A percentile compares a stretch with the other conserved stretches of the same genome.
Conservation (phyloP, 1,284 basidiomycete genomes). For the Tylopilus microsporus region DNA sequence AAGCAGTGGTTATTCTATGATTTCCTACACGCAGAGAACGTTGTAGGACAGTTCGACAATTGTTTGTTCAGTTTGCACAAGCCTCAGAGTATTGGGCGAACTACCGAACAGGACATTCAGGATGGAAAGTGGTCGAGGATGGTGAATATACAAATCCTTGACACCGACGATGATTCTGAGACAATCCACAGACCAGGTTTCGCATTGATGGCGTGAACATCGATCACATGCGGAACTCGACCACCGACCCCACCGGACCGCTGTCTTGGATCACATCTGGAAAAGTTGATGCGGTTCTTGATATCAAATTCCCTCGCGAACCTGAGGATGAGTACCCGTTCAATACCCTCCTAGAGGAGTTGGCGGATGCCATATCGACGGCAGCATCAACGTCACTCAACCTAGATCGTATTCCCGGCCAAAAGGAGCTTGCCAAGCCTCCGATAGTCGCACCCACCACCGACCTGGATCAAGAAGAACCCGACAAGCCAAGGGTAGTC, state of each 20-base stretch:
- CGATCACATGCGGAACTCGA: slow-evolving; percentile 89
- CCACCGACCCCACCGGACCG: slow-evolving; percentile 73
- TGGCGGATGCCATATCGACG: too few species aligned
- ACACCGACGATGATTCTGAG: slow-evolving; percentile 5
- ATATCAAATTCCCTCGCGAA: slow-evolving; percentile 94
- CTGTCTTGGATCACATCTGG: slow-evolving; percentile 97
- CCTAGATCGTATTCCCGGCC: too few species aligned
- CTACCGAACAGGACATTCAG: slow-evolving; percentile 76
- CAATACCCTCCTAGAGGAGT: slow-evolving; percentile 35
- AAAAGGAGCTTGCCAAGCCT: too few species aligned
- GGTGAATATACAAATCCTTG: slow-evolving; percentile 47
- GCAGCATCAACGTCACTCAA: too few species aligned
- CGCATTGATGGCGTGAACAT: slow-evolving; percentile 96
- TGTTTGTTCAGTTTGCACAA: slow-evolving; percentile 96
- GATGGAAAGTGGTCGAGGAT: slow-evolving; percentile 84
- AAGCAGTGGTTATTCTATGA: slow-evolving; percentile 98
- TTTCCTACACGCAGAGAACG: slow-evolving; percentile 84
- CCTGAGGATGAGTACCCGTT: slow-evolving; percentile 72
- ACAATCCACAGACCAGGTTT: slow-evolving; percentile 69
- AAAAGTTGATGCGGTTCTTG: slow-evolving; percentile 93
- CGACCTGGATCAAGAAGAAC: too few species aligned
- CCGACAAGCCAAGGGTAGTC: too few species aligned
- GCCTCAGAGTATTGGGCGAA: slow-evolving; percentile 92
- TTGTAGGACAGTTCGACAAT: slow-evolving; percentile 97
- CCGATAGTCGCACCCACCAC: too few species aligned